Conservation (phyloP, 192 early-diverging fungal species). For the Geranomyces michiganensis region DNA sequence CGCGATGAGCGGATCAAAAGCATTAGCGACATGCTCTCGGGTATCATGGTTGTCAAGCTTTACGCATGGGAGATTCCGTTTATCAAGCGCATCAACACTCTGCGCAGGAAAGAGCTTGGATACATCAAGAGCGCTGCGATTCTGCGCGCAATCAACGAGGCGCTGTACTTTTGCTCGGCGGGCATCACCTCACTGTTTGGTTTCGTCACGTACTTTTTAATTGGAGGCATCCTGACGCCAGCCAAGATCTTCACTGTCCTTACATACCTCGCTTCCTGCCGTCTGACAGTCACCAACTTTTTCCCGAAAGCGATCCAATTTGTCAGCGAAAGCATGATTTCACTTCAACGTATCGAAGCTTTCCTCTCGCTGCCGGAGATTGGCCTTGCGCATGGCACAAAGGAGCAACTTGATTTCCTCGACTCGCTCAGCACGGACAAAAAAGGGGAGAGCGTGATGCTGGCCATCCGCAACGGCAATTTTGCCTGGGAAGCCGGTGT, state of each 20-base stretch:
- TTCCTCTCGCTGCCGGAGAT: slow-evolving; percentile 49
- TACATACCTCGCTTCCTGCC: slow-evolving; percentile 39
- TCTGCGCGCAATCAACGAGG: slow-evolving; percentile 53
- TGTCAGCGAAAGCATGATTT: slow-evolving; percentile 35
- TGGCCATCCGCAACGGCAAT: slow-evolving; percentile 37
- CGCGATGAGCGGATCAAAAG: slow-evolving; percentile 53
- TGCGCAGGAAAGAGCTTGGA: slow-evolving; percentile 41
- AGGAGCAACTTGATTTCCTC: slow-evolving; percentile 13
- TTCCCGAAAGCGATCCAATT: slow-evolving; percentile 56
- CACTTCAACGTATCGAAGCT: slow-evolving; percentile 45
- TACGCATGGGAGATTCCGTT: slow-evolving; percentile 59
- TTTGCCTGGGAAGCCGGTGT: slow-evolving; percentile 39
- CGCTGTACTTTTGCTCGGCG: slow-evolving; percentile 49
- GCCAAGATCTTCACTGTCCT: slow-evolving; percentile 48
- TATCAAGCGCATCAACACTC: slow-evolving; percentile 38
- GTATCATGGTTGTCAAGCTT: slow-evolving; percentile 54
- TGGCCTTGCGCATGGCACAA: neutral
- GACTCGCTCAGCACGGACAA: neutral
- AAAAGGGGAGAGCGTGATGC: slow-evolving; percentile 8
- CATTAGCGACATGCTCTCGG: slow-evolving; percentile 48
- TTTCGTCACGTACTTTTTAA: slow-evolving; percentile 46
- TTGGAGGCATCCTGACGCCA: slow-evolving; percentile 48
- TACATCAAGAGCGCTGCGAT: slow-evolving; percentile 39
- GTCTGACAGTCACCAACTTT: slow-evolving; percentile 51
- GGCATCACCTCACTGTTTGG: slow-evolving; percentile 46